A percentile compares a stretch with the other conserved stretches of the same genome.
These are phyloP conservation scores for Volutella citrinella DNA, from an alignment of 2,329 filamentous ascomycete species.

Conservation along the genomic window DNA sequence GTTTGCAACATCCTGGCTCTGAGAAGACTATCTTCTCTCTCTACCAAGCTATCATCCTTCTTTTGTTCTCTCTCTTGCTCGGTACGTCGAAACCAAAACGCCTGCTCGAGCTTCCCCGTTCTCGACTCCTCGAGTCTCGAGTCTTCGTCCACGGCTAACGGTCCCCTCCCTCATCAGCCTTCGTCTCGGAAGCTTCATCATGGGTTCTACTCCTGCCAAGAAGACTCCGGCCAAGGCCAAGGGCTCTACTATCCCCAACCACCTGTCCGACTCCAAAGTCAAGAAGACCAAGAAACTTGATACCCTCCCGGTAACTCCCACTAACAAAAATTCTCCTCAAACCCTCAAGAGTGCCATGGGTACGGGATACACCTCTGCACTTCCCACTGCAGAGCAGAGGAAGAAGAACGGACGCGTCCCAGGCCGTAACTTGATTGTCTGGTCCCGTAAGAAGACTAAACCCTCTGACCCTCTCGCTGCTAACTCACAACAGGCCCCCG, in stretches of 20 bases:
- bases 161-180: not conserved
- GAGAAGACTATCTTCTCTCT: too few species aligned
- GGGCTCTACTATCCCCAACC: constrained; percentile 11
- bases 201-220: constrained; percentile 15
- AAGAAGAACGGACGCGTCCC: constrained; percentile 26
- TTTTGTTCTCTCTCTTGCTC: too few species aligned
- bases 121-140: too few species aligned
- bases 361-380: too few species aligned
- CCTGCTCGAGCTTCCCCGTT: too few species aligned
- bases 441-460: constrained; percentile 37
- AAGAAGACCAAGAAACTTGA: too few species aligned
- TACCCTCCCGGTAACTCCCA: too few species aligned
- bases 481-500: constrained; percentile 35
- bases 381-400: constrained; percentile 24
- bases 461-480: not conserved
- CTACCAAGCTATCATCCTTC: too few species aligned
- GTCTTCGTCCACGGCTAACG: too few species aligned
- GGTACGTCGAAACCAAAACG: too few species aligned
- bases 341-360: too few species aligned
- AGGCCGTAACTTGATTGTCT: constrained; percentile 39
- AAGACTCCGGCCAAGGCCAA: constrained; percentile 18
- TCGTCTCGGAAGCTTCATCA: not conserved
- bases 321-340: constrained; percentile 5
- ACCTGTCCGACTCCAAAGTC: constrained; percentile 11
- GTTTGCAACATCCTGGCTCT: too few species aligned